phyloP scores from a whole-genome alignment of 2,329 filamentous ascomycete species.

The Chalara sp. region DNA sequence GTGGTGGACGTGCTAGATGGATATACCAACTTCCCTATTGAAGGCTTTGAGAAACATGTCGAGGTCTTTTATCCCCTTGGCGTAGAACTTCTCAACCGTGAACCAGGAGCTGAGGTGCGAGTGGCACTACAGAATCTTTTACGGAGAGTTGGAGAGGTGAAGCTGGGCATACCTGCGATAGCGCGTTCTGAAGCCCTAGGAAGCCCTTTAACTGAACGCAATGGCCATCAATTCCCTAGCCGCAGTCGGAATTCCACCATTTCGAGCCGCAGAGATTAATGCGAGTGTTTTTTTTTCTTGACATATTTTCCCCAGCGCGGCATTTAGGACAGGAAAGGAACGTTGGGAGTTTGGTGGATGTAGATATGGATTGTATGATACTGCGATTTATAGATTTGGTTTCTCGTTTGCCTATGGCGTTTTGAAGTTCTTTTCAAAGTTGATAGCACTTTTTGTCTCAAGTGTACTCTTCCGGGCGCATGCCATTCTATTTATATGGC shows the following conservation, averaged over 20 bases:
- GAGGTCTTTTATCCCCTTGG: conserved; percentile 79
- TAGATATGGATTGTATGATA: too few relatives aligned
- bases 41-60: conserved; percentile 75
- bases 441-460: too few relatives aligned
- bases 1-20: conserved; percentile 96
- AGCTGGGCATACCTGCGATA: conserved; percentile 36
- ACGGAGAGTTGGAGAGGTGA: conserved; percentile 75
- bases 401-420: too few relatives aligned
- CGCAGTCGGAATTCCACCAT: conserved; percentile 9
- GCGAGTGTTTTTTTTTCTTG: too few relatives aligned
- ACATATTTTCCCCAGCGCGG: too few relatives aligned
- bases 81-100: conserved; percentile 75
- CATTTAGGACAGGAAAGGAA: too few relatives aligned
- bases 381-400: too few relatives aligned
- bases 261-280: background rate
- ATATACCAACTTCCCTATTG: conserved; percentile 74
- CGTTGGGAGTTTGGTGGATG: too few relatives aligned
- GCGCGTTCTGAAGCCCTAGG: conserved; percentile 9
- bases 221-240: conserved; percentile 10
- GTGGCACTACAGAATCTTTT: conserved; percentile 71
- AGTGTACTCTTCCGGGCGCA: too few relatives aligned
- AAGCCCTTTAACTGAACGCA: conserved; percentile 16
- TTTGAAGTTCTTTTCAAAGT: too few relatives aligned
- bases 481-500: too few relatives aligned
- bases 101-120: conserved; percentile 74